Percentiles rank a stretch among this genome's conserved stretches.
phyloP scores from a whole-genome alignment of 257 asterid genomes.

The Anisodus tanguticus region DNA sequence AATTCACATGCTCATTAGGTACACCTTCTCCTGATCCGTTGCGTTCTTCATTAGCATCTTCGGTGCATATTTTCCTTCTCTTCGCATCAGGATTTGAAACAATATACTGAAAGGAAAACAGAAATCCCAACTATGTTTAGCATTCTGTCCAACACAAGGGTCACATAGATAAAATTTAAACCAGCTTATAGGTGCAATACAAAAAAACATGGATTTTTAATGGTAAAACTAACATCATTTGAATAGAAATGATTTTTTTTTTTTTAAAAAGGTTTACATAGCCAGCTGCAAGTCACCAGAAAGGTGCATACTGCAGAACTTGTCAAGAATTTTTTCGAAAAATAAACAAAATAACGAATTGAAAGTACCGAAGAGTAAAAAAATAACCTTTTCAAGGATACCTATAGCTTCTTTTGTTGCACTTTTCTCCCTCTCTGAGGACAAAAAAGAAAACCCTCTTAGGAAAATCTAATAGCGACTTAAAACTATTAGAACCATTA shows the following conservation, averaged over 20 bases:
- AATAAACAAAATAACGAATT: background rate
- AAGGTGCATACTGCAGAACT: background rate
- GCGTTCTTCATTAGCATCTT: slow-evolving; percentile 19
- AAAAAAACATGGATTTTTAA: background rate
- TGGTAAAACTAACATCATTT: slow-evolving; percentile 5
- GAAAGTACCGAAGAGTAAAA: slow-evolving; percentile 19
- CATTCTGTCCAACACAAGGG: slow-evolving; percentile 19
- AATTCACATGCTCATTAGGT: slow-evolving; percentile 26
- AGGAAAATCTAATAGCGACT: background rate
- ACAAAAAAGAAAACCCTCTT: background rate
- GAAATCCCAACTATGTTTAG: background rate
- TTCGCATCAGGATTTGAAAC: slow-evolving; percentile 35
- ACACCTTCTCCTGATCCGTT: slow-evolving; percentile 15
- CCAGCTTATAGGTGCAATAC: slow-evolving; percentile 3
- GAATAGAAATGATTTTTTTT: background rate
- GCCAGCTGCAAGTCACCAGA: background rate
- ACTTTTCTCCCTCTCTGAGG: slow-evolving; percentile 58
- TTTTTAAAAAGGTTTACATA: background rate
- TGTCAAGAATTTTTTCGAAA: background rate
- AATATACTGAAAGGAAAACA: slow-evolving; percentile 24
- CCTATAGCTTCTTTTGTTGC: slow-evolving; percentile 59
- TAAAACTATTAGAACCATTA: background rate
- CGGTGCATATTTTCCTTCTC: slow-evolving; percentile 42
- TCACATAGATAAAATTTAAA: background rate
- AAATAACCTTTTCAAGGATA: slow-evolving; percentile 48